phyloP scores from a whole-genome alignment of 2,329 filamentous ascomycete species.

The Penicillium sp. region DNA sequence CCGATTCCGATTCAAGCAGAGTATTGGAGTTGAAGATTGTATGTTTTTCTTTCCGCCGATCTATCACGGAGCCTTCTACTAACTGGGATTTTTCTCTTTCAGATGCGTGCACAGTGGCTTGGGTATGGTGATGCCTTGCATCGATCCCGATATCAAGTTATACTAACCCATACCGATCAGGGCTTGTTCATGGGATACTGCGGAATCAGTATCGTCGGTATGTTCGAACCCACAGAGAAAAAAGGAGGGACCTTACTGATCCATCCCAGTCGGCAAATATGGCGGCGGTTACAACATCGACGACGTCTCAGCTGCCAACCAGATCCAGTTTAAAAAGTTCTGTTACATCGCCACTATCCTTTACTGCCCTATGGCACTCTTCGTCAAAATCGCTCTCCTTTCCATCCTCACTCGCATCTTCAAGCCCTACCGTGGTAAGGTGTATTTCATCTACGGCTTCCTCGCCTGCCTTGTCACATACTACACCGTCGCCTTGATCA shows the following conservation, averaged over 20 bases:
- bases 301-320: slow-evolving; percentile 22
- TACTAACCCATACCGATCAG: slow-evolving; percentile 10
- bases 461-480: slow-evolving; percentile 35
- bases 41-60: slow-evolving; percentile 7
- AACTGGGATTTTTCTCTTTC: slow-evolving; percentile 6
- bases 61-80: slow-evolving; percentile 1
- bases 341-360: slow-evolving; percentile 40
- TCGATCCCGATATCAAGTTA: neutral
- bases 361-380: slow-evolving; percentile 43
- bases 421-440: slow-evolving; percentile 33
- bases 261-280: slow-evolving; percentile 29
- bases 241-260: neutral
- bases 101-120: slow-evolving; percentile 19
- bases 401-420: slow-evolving; percentile 42
- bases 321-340: slow-evolving; percentile 31
- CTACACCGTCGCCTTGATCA: slow-evolving; percentile 35
- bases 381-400: slow-evolving; percentile 39
- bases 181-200: slow-evolving; percentile 37
- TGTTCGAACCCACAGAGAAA: neutral
- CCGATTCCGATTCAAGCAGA: slow-evolving; percentile 33
- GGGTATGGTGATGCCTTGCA: slow-evolving; percentile 13
- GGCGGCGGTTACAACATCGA: slow-evolving; percentile 37
- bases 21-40: slow-evolving; percentile 36
- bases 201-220: slow-evolving; percentile 28
- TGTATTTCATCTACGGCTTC: slow-evolving; percentile 37